These are phyloP conservation scores for Solanum peruvianum DNA, from an alignment of 257 asterid genomes.

Conservation along the genomic window DNA sequence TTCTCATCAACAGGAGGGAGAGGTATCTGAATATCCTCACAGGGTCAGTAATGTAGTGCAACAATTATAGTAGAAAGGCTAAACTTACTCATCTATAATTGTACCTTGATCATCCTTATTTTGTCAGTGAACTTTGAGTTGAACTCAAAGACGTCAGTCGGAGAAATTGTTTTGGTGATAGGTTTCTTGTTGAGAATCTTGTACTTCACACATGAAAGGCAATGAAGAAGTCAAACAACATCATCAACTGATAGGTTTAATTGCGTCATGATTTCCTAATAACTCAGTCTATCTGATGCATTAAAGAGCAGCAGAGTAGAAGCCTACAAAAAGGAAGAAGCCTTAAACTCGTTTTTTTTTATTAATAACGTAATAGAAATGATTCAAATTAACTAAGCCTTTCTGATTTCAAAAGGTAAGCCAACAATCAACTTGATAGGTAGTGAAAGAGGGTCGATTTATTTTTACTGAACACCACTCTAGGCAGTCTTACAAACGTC, in stretches of 20 bases:
- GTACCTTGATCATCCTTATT: constrained; percentile 92
- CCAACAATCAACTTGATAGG: constrained; percentile 59
- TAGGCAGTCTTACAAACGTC: too few relatives aligned
- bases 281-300: constrained; percentile 75
- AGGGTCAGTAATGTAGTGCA: background rate
- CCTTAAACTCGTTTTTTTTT: background rate
- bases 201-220: constrained; percentile 93
- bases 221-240: constrained; percentile 84
- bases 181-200: constrained; percentile 89
- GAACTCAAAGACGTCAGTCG: constrained; percentile 71
- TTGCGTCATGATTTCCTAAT: constrained; percentile 80
- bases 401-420: background rate
- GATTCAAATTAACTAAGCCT: background rate
- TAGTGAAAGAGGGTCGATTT: constrained; percentile 20
- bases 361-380: background rate
- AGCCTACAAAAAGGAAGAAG: constrained; percentile 36
- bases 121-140: constrained; percentile 89
- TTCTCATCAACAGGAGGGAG: constrained; percentile 98
- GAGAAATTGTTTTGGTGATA: constrained; percentile 66
- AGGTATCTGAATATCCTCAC: constrained; percentile 46
- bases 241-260: constrained; percentile 85
- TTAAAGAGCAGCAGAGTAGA: constrained; percentile 77
- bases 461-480: too few relatives aligned
- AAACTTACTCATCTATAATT: background rate
- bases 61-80: background rate